Percentiles rank a stretch among this genome's conserved stretches.
Evolutionary conservation across 441 rosid species (phyloP).

Genomic region (Erodium trifolium): DNA sequence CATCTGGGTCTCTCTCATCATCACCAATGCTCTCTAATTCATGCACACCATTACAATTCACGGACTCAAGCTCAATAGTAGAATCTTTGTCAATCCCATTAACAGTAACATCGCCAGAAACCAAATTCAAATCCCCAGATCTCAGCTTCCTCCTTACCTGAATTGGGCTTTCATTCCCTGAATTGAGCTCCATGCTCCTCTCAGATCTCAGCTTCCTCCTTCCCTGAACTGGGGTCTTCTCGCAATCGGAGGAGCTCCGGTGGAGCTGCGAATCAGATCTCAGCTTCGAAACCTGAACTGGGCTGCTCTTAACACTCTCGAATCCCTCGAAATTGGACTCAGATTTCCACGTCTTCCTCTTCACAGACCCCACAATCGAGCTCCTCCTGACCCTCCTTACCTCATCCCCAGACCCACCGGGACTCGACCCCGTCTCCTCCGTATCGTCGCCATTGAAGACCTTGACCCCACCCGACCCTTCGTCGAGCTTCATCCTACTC

Average conservation of each 20-base stretch:
- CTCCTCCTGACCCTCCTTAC: neutral
- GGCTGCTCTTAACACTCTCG: neutral
- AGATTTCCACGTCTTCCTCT: conserved; percentile 6
- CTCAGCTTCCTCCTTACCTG: too few relatives aligned
- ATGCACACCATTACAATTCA: too few relatives aligned
- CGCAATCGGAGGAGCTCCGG: neutral
- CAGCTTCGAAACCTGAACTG: conserved; percentile 1
- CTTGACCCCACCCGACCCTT: neutral
- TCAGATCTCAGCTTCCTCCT: conserved; percentile 30
- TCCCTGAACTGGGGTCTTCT: conserved; percentile 21
- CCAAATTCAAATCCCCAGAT: conserved; percentile 8
- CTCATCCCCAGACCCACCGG: neutral
- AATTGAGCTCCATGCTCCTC: neutral
- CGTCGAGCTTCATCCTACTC: too few relatives aligned
- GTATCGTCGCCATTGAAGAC: neutral
- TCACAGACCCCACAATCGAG: neutral
- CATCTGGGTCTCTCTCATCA: conserved; percentile 18
- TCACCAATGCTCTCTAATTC: neutral
- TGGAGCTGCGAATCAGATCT: neutral
- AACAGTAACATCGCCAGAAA: neutral
- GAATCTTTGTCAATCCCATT: too few relatives aligned
- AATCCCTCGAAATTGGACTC: conserved; percentile 6
- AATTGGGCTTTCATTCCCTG: conserved; percentile 10
- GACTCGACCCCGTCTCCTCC: neutral
- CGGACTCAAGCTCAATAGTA: too few relatives aligned